Percentiles rank a stretch among this genome's conserved stretches.
Conservation (phyloP, 2,329 filamentous ascomycete species). For the Ophioceras dolichostomum region DNA sequence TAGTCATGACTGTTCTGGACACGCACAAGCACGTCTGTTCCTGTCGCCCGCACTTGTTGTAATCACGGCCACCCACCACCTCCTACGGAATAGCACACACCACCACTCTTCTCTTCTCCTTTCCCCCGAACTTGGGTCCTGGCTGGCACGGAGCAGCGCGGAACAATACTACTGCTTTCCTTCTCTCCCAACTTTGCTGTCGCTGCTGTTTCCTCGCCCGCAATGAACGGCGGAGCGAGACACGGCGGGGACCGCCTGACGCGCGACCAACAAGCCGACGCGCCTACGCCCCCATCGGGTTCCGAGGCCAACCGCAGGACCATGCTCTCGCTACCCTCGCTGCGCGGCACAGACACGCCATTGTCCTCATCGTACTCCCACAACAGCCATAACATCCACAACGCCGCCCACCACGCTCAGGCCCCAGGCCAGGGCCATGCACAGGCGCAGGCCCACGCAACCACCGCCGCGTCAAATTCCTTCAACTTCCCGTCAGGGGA, state of each 20-base stretch:
- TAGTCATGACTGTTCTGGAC: too few relatives aligned
- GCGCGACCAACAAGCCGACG: slow-evolving; percentile 1
- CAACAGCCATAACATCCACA: background rate
- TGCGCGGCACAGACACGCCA: slow-evolving; percentile 1
- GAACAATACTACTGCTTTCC: too few relatives aligned
- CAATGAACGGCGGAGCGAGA: slow-evolving; percentile 1
- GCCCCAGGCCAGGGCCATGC: background rate
- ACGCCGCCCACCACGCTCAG: background rate
- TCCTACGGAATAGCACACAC: too few relatives aligned
- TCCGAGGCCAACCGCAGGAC: background rate
- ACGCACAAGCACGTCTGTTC: too few relatives aligned
- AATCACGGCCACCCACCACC: too few relatives aligned
- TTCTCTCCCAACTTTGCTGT: too few relatives aligned
- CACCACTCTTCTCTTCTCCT: too few relatives aligned
- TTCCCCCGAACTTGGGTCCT: too few relatives aligned
- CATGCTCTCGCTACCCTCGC: slow-evolving; percentile 3
- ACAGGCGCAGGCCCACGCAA: too few relatives aligned
- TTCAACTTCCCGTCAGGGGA: background rate
- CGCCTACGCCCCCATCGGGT: background rate
- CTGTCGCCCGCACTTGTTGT: too few relatives aligned
- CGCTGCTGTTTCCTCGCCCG: background rate
- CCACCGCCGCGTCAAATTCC: too few relatives aligned
- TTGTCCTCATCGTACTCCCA: background rate
- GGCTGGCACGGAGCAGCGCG: too few relatives aligned
- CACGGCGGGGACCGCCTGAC: background rate